phyloP scores from a whole-genome alignment of 192 early-diverging fungal species.

The Podila clonocystis region DNA sequence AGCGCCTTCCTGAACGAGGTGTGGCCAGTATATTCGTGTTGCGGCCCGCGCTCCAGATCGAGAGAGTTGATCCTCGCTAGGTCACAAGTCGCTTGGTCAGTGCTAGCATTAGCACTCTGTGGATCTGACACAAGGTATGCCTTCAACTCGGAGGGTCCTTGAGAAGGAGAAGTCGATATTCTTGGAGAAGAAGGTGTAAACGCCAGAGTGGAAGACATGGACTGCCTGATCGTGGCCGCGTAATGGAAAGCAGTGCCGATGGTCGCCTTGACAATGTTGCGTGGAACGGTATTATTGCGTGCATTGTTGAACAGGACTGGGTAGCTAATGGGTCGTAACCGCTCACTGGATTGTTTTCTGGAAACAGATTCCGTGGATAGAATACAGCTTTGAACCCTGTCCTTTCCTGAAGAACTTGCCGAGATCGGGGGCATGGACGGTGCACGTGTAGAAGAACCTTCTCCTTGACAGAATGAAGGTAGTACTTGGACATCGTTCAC shows the following conservation, averaged over 20 bases:
- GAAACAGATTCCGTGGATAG: not conserved
- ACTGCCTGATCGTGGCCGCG: not conserved
- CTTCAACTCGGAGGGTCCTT: not conserved
- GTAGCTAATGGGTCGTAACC: slow-evolving; percentile 7
- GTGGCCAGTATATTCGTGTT: too few species aligned
- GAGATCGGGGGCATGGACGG: not conserved
- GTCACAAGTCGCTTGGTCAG: too few species aligned
- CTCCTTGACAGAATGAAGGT: not conserved
- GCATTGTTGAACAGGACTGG: not conserved
- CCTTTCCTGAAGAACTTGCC: not conserved
- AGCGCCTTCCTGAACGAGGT: not conserved
- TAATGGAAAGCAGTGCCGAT: slow-evolving; percentile 16
- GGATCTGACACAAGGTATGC: slow-evolving; percentile 16
- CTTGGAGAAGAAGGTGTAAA: slow-evolving; percentile 6
- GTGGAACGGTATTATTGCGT: not conserved
- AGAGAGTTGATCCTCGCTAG: too few species aligned
- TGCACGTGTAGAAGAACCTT: not conserved
- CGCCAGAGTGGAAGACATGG: not conserved
- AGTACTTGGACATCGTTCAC: not conserved
- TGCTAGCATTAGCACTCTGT: not conserved
- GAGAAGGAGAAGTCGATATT: not conserved
- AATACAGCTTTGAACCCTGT: not conserved
- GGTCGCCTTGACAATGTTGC: slow-evolving; percentile 10
- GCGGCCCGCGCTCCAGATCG: too few species aligned
- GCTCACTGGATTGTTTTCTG: not conserved